These are phyloP conservation scores for Botrytis tulipae DNA, from an alignment of 2,329 filamentous ascomycete genomes.

Conservation along the genomic window DNA sequence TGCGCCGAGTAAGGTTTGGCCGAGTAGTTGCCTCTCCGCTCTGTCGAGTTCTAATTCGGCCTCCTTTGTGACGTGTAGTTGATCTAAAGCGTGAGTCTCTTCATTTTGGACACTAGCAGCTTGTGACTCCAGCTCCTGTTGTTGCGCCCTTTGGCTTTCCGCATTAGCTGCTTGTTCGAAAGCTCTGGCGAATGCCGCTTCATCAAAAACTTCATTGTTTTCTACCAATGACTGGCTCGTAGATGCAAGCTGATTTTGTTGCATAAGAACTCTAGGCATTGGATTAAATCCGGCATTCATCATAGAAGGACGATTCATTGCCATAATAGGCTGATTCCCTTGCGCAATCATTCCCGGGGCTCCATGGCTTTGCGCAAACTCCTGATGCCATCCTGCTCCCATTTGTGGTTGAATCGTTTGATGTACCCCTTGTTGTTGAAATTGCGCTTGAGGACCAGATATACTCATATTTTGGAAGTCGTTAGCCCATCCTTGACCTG, in stretches of 20 bases:
- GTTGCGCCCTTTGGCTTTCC: slow-evolving; percentile 24
- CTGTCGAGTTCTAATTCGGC: slow-evolving; percentile 2
- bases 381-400: slow-evolving; percentile 53
- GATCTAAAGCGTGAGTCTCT: slow-evolving; percentile 22
- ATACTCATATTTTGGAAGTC: slow-evolving; percentile 50
- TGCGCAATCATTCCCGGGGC: neutral
- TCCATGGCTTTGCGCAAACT: slow-evolving; percentile 45
- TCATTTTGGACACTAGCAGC: slow-evolving; percentile 16
- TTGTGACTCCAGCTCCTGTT: slow-evolving; percentile 28
- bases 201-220: slow-evolving; percentile 47
- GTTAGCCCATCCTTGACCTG: slow-evolving; percentile 40
- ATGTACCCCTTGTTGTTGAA: slow-evolving; percentile 36
- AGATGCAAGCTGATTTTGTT: slow-evolving; percentile 13
- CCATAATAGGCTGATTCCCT: slow-evolving; percentile 5
- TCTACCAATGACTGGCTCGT: slow-evolving; percentile 34
- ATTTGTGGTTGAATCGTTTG: slow-evolving; percentile 29
- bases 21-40: slow-evolving; percentile 21
- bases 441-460: slow-evolving; percentile 33
- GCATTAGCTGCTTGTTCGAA: slow-evolving; percentile 44
- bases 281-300: neutral
- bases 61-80: slow-evolving; percentile 17
- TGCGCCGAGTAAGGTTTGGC: slow-evolving; percentile 37
- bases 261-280: slow-evolving; percentile 23
- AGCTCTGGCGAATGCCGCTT: slow-evolving; percentile 54
- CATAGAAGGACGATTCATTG: slow-evolving; percentile 20